Evolutionary conservation across 139 green algal species (phyloP).

Genomic region (Gonium pectorale): DNA sequence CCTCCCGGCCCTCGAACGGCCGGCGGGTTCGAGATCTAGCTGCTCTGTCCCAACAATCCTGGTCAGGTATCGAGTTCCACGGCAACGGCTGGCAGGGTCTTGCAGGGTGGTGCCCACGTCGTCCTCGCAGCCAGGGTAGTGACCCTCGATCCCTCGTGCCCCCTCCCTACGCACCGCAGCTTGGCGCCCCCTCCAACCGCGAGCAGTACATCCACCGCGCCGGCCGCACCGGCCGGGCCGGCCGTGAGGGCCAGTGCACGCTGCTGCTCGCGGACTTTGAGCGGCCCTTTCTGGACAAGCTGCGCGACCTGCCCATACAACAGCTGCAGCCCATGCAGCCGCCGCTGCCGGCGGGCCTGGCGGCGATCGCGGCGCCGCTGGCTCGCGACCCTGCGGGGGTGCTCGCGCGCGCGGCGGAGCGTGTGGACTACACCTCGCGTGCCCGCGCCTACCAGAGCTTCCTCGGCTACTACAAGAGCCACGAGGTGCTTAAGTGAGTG

Average conservation of each 20-base stretch:
- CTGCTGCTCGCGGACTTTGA: conserved; percentile 90
- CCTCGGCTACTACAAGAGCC: conserved; percentile 89
- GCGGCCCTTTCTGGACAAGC: conserved; percentile 35
- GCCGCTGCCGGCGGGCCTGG: background rate
- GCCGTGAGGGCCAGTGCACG: conserved; percentile 87
- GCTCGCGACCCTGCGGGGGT: background rate
- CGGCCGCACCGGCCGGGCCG: conserved; percentile 93
- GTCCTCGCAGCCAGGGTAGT: too few relatives aligned
- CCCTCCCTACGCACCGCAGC: conserved; percentile 76
- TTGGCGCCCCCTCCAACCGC: conserved; percentile 57
- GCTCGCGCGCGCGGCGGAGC: background rate
- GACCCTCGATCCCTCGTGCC: background rate
- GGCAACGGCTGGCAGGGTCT: too few relatives aligned
- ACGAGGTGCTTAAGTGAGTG: conserved; percentile 48
- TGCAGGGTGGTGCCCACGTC: too few relatives aligned
- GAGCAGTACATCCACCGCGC: conserved; percentile 99
- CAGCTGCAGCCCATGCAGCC: conserved; percentile 5
- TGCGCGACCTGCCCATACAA: conserved; percentile 23
- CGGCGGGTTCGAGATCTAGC: too few relatives aligned
- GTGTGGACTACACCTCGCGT: conserved; percentile 48
- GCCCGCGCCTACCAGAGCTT: conserved; percentile 80
- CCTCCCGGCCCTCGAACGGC: too few relatives aligned
- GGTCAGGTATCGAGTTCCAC: too few relatives aligned
- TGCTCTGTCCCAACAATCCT: too few relatives aligned
- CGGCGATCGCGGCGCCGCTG: conserved; percentile 1